A percentile compares a stretch with the other conserved stretches of the same genome.
Conservation (phyloP, 768 basidiomycete genomes). For the Tulasnella sp. region DNA sequence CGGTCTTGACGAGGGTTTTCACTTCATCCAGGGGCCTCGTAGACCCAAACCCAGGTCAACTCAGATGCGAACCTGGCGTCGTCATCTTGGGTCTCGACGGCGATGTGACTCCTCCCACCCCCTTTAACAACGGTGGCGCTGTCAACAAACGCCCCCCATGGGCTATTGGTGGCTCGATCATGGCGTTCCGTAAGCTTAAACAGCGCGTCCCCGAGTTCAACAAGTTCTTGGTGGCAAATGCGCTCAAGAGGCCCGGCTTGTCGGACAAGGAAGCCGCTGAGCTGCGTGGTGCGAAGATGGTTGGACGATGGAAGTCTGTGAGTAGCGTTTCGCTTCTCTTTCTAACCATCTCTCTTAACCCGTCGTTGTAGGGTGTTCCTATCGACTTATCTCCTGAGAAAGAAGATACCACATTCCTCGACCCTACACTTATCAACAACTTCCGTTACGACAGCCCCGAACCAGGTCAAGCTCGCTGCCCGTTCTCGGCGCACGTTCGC, state of each 20-base stretch:
- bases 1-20: not conserved
- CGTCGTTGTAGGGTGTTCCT: not conserved
- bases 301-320: constrained; percentile 24
- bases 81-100: constrained; percentile 5
- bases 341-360: not conserved
- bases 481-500: constrained; percentile 15
- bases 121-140: too few species aligned
- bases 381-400: not conserved
- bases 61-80: not conserved
- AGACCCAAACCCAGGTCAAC: constrained; percentile 10
- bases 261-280: not conserved
- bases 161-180: not conserved
- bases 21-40: constrained; percentile 3
- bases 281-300: constrained; percentile 18
- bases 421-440: constrained; percentile 19
- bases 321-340: not conserved
- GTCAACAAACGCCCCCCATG: not conserved
- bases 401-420: not conserved
- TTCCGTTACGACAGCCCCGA: not conserved
- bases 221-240: not conserved
- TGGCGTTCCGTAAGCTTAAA: constrained; percentile 12
- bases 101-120: too few species aligned
- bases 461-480: constrained; percentile 3
- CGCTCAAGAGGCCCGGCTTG: not conserved
- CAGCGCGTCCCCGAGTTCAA: constrained; percentile 23